These are phyloP conservation scores for Aspergillus diversus DNA, from an alignment of 495 filamentous ascomycete genomes.

Conservation along the genomic window DNA sequence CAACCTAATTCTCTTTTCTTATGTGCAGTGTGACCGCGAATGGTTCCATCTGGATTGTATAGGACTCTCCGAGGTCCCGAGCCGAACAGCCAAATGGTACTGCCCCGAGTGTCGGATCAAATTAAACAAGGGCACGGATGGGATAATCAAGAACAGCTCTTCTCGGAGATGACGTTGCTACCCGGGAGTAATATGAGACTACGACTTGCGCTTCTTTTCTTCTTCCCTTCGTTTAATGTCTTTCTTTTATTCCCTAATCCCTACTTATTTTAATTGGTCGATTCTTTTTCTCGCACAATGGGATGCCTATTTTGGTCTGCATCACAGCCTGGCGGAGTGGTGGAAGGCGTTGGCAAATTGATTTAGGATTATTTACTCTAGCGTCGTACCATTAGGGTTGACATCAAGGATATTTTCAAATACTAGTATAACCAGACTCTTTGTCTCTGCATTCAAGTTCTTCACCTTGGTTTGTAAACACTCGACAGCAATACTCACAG, in stretches of 20 bases:
- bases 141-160: slow-evolving; percentile 41
- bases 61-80: slow-evolving; percentile 72
- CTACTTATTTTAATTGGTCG: neutral
- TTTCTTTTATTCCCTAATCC: neutral
- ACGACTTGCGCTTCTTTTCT: slow-evolving; percentile 26
- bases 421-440: neutral
- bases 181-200: slow-evolving; percentile 35
- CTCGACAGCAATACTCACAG: no score
- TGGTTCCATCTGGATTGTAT: slow-evolving; percentile 97
- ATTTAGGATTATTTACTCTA: slow-evolving; percentile 3
- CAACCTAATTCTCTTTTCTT: neutral
- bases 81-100: slow-evolving; percentile 87
- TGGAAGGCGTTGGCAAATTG: slow-evolving; percentile 9
- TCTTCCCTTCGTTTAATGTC: slow-evolving; percentile 3
- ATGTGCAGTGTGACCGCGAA: slow-evolving; percentile 64
- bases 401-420: neutral
- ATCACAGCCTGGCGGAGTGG: slow-evolving; percentile 22
- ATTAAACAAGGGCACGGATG: slow-evolving; percentile 57
- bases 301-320: neutral
- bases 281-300: neutral
- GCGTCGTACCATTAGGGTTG: neutral
- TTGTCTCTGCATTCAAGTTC: no score
- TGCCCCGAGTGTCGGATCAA: slow-evolving; percentile 82
- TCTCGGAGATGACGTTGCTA: slow-evolving; percentile 35
- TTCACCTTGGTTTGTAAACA: no score